Conservation (phyloP, 768 basidiomycete species). For the Megacollybia marginata region DNA sequence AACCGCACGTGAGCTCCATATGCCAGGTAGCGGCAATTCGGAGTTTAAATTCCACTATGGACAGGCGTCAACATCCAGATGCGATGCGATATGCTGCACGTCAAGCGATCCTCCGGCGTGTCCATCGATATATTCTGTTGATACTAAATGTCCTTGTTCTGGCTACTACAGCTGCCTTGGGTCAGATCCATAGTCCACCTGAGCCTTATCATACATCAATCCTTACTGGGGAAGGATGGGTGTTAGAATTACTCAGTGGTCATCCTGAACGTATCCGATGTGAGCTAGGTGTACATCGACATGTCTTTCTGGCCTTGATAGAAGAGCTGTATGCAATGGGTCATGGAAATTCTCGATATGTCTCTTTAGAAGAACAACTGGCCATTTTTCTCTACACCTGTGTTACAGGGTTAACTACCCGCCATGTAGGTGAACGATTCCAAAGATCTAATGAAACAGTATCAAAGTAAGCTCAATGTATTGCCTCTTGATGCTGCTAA, state of each 20-base stretch:
- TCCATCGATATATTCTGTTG: no score
- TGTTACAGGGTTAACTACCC: conserved; percentile 11
- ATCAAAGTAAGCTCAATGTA: conserved; percentile 13
- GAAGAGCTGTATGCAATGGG: conserved; percentile 4
- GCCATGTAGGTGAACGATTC: conserved; percentile 20
- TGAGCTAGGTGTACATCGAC: conserved; percentile 11
- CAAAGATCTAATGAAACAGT: conserved; percentile 22
- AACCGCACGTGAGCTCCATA: no score
- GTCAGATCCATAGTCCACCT: not conserved
- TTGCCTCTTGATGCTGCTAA: not conserved
- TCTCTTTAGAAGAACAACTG: conserved; percentile 10
- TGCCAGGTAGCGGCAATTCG: no score
- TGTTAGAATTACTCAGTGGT: conserved; percentile 13
- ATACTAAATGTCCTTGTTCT: not conserved
- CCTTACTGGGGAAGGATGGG: conserved; percentile 15
- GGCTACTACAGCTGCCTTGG: not conserved
- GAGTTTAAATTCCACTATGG: no score
- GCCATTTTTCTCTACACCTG: conserved; percentile 21
- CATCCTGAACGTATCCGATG: conserved; percentile 15
- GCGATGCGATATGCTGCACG: no score
- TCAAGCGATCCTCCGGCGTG: no score
- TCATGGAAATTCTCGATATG: conserved; percentile 2
- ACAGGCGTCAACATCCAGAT: no score
- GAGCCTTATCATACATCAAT: conserved; percentile 15
- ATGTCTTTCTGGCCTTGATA: conserved; percentile 15